Evolutionary conservation across 768 basidiomycete species (phyloP), one percentile per base, ranked within the genome.

Genomic region (Lentinula lateritia): DNA sequence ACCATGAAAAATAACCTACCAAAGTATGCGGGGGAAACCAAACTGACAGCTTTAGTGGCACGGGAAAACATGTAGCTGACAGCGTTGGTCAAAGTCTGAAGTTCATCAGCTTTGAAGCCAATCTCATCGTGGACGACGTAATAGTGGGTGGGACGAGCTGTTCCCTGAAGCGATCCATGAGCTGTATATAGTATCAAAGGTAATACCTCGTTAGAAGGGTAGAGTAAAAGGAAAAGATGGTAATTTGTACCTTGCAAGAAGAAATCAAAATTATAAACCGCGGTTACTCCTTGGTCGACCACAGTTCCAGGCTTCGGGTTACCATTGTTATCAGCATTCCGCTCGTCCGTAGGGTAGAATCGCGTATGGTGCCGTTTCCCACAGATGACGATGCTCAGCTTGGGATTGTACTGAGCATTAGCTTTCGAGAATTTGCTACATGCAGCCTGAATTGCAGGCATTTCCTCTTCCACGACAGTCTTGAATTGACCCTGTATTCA

Each of bases 31-130:
- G 92, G 87, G 0, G 92, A 90, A 10, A 86, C 82, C 20, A 93
- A 78, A 68, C 89, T 91, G 55, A 95, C 93, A 0, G 92, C 89
- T 66, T 92, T 90, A 2, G 93, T 95, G 2, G 93, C 92, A 15
- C 93, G 87, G 5, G 89, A 90, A 66, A 91, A 95, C 70, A 90
- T 80, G 71, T 92, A 93, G 71, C 86, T 85, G 62, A 87, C 78
- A 12, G 82, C 72, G 70, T 93, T 87, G 18, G 89, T 87, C 52
- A 91, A 79, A 36, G 76, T 73, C 70, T 95, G 92, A 5, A 93
- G 73, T 12, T 80, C 77, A 70, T 95, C 90, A 0, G 90, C 85
- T 5, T 72, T 76, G 63, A 93, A 84, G 5, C 71, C 74, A 64
- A 86, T 88, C 69, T 93, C 89, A 70, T 94, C 92, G 68, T 92